Evolutionary conservation across 2,329 filamentous ascomycete genomes (phyloP), one percentile per base, ranked within the genome.

Genomic region (Talaromyces sp.): DNA sequence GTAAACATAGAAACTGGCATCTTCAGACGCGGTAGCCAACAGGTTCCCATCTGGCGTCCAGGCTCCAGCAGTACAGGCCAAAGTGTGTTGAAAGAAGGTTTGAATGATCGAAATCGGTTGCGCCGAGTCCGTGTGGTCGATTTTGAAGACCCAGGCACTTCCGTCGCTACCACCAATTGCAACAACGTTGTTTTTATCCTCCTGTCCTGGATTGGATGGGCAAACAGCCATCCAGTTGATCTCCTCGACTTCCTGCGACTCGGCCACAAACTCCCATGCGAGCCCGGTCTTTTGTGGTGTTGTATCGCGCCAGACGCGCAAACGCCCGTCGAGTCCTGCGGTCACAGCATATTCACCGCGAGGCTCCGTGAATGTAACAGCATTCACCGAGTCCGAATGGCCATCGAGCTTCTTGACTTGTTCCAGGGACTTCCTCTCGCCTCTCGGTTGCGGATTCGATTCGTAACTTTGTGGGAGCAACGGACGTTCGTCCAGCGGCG

Each of bases 141-240:
- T 83, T n/a, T 87, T 88, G 79, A 97, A 96, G 9, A 99, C 89
- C 95, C 95, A 99, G 50, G 97, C 92, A 57, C 89, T 93, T 60
- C 95, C 95, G 73, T 99, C 93, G 40, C 85, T 90, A 36, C 92
- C 92, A 61, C 95, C 95, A 7, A 99, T 80, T 0, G 95, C 95
- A 65, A 99, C 73, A 8, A 91, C 87, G 78, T 97, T 96, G 64
- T 89, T 85, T 72, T 91, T 86, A 5, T 82, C 79, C 40, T 77
- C 74, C 4, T 71, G 68, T 1, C 69, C 72, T 40, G 69, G 64
- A 50, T 12, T 87, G 76, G 64, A 88, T 82, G 93, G 92, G 72
- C 91, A 96, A 0, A 92, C 78, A 0, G 82, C 78, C 36, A 98
- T 77, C 93, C 94, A 99, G 80, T 95, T 96, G 71, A 99, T 89